Evolutionary conservation across 306 rosid species (phyloP), one percentile per base, ranked within the genome.

Genomic region (Castanea crenata): DNA sequence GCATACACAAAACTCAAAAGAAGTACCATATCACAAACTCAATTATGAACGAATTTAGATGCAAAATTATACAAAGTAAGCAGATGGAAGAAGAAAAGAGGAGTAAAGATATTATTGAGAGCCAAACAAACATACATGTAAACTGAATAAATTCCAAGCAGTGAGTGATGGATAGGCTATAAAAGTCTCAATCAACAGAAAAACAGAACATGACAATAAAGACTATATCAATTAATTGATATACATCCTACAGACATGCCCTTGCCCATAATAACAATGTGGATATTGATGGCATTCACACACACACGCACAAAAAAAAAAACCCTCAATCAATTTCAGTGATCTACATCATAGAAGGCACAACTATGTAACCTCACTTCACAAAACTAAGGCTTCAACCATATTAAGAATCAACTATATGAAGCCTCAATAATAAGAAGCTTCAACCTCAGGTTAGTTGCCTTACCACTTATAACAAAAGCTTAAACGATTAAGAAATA

Each of bases 1-100:
- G 96, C 92, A 80, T 54, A 52, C 21, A 52, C 38, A 80, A 74
- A 56, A 41, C 13, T 12, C 15, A 46, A 12, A 46, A 46, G 54
- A 46, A 46, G 54, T 12, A 46, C 14, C 15, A 46, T 69, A 72
- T 10, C 7, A 27, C 19, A 81, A 52, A 51, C 71, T 34, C 29
- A 55, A 70, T 46, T 16, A 74, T 27, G 23, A 79, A 71, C 35
- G 64, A 18, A 6, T 38, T 34, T 52, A 63, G 63, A 78, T n/a
- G 54, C 16, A 46, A 46, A 46, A 10, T 46, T 46, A 46, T 46
- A 49, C 54, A 49, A 49, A 49, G 54, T 0, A 3, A 49, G 54
- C 54, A 49, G 0, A 12, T 49, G 54, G 16, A 38, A 38, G 46
- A 38, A 13, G 5, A 19, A n/a, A 25, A 18, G 2, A 49, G 57